Percentiles rank a stretch among this genome's conserved stretches.
Evolutionary conservation across 805 yeast species (phyloP).

Genomic region (Candida endomychidarum): DNA sequence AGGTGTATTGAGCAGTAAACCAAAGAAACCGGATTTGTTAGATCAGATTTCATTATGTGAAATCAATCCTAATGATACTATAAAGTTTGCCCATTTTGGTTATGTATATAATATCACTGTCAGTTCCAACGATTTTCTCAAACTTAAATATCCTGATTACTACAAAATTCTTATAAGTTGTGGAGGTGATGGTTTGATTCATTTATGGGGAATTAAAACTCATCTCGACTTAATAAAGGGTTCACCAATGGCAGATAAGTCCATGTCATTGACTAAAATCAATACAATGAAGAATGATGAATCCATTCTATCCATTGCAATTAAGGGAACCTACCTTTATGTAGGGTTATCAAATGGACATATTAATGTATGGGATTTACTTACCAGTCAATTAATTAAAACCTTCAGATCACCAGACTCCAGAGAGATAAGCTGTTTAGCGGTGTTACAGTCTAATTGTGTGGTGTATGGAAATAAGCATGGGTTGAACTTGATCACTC

Average conservation of each 20-base stretch:
- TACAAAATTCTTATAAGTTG: constrained; percentile 43
- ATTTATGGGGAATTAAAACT: constrained; percentile 64
- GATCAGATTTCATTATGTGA: constrained; percentile 47
- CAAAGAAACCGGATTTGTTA: constrained; percentile 13
- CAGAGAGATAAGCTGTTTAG: constrained; percentile 13
- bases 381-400: constrained; percentile 68
- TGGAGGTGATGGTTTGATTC: constrained; percentile 90
- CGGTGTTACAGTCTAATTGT: constrained; percentile 8
- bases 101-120: constrained; percentile 72
- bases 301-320: constrained; percentile 68
- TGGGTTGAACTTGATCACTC: constrained; percentile 41
- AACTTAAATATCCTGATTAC: constrained; percentile 18
- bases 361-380: constrained; percentile 83
- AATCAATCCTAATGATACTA: constrained; percentile 61
- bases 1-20: constrained; percentile 44
- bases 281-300: constrained; percentile 60
- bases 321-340: constrained; percentile 67
- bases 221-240: too few relatives aligned
- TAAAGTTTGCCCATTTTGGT: constrained; percentile 88
- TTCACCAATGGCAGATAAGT: constrained; percentile 5
- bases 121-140: constrained; percentile 20
- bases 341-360: constrained; percentile 78
- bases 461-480: constrained; percentile 16
- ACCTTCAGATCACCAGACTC: constrained; percentile 22
- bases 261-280: constrained; percentile 17